Conservation (phyloP, 257 asterid genomes). For the Solanum etuberosum region DNA sequence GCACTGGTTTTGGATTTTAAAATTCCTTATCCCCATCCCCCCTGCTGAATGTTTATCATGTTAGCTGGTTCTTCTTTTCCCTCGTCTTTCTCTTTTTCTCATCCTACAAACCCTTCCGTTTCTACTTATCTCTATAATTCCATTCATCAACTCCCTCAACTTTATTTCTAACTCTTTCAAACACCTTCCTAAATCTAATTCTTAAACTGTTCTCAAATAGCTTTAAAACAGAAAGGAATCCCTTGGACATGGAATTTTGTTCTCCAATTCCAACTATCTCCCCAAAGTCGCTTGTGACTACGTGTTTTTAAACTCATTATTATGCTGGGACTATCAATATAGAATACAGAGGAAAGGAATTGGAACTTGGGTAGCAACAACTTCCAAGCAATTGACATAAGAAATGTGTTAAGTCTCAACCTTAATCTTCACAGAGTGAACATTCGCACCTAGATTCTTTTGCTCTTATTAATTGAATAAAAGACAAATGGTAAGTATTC, state of each 20-base stretch:
- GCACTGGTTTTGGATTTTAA: not conserved
- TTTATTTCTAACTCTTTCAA: not conserved
- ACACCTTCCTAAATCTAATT: not conserved
- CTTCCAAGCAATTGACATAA: not conserved
- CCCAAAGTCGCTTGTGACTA: not conserved
- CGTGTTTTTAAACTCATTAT: not conserved
- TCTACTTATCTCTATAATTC: not conserved
- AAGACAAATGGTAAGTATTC: not conserved
- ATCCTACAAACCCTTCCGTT: not conserved
- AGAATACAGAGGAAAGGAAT: not conserved
- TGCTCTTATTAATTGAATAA: not conserved
- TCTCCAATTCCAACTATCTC: not conserved
- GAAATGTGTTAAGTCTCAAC: not conserved
- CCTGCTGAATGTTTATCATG: not conserved
- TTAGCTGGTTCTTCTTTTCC: not conserved
- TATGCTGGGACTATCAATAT: not conserved
- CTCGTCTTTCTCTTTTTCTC: not conserved
- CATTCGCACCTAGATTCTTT: not conserved
- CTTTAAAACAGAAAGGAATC: not conserved
- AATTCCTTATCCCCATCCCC: not conserved
- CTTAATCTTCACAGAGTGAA: not conserved
- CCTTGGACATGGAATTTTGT: not conserved
- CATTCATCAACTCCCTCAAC: not conserved
- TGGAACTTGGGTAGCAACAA: not conserved
- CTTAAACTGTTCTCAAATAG: not conserved